Evolutionary conservation across 305 asterid genomes (phyloP), one percentile per base, ranked within the genome.

Genomic region (Solanum aculeatissimum): DNA sequence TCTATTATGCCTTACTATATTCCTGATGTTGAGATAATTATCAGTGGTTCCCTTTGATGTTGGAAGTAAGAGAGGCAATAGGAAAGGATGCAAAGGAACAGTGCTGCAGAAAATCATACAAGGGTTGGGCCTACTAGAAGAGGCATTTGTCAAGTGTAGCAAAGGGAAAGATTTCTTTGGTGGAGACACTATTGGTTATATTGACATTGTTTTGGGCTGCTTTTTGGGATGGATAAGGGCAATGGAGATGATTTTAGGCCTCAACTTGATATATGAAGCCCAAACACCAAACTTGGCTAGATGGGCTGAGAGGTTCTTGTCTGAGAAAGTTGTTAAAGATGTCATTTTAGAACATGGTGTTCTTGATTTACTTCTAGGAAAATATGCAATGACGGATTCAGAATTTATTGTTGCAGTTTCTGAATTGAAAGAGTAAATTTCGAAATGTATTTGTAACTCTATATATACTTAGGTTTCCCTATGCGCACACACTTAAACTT

Each of bases 291-390:
- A 87, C 25, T 72, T 91, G 65, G 86, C 88, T 27, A 65, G 79
- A 84, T 92, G 93, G 95, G 88, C 90, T 53, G 57, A 86, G 42
- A 86, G 84, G 21, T 84, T 90, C 21, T 49, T 40, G 84, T 82
- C 85, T 7, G 80, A 91, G 25, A 45, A 32, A 13, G 85, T 54
- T 18, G 87, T 86, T 66, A 90, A 90, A 82, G 87, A 80, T 79
- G 84, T 91, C 66, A 53, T 90, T 68, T 89, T 89, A 82, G 6
- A 14, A 27, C 19, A 42, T 66, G 18, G 14, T 45, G 21, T 68
- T 54, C 12, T 83, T 29, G 40, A 40, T 14, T 51, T 51, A 42
- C 32, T 49, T n/a, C 15, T 7, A 6, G 32, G 12, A 18, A n/a
- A 83, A 82, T 68, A 53, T 23, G 9, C 3, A 11, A 8, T 9